These are phyloP conservation scores for Podila minutissima DNA, from an alignment of 192 early-diverging fungal species.

Conservation along the genomic window DNA sequence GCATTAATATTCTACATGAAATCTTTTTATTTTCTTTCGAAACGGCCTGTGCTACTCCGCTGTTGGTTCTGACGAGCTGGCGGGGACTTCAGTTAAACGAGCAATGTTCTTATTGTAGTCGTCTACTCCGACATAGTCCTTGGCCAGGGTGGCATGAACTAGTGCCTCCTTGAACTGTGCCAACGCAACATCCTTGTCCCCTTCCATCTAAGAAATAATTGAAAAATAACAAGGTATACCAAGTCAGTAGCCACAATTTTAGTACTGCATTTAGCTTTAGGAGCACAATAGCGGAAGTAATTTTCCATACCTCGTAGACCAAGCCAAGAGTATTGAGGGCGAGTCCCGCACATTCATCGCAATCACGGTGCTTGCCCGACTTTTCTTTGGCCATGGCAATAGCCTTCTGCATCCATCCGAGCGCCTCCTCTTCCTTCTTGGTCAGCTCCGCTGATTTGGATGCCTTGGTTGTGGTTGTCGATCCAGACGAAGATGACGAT, in stretches of 20 bases:
- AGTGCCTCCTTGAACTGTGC: slow-evolving; percentile 54
- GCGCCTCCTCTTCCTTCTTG: slow-evolving; percentile 58
- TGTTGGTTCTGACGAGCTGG: background rate
- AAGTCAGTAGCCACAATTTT: background rate
- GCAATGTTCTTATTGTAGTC: slow-evolving; percentile 26
- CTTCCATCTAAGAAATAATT: slow-evolving; percentile 48
- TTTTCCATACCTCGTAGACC: slow-evolving; percentile 57
- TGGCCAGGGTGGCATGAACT: slow-evolving; percentile 35
- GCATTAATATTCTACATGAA: too few relatives aligned
- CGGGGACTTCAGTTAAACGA: slow-evolving; percentile 5
- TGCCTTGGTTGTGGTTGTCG: background rate
- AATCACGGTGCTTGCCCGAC: slow-evolving; percentile 50
- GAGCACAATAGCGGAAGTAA: background rate
- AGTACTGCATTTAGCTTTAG: background rate
- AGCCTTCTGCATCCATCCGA: slow-evolving; percentile 67
- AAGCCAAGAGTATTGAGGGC: slow-evolving; percentile 60
- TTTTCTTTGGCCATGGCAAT: slow-evolving; percentile 54
- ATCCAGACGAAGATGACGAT: background rate
- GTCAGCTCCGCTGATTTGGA: slow-evolving; percentile 4
- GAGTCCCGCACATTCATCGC: slow-evolving; percentile 65
- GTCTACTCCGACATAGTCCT: slow-evolving; percentile 51
- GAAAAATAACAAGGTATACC: background rate
- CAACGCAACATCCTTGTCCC: slow-evolving; percentile 49
- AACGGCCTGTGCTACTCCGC: too few relatives aligned
- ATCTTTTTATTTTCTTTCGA: too few relatives aligned